Percentiles rank a stretch among this genome's conserved stretches.
phyloP scores from a whole-genome alignment of 2,329 filamentous ascomycete species.

The Hymenoscyphus salicellus region DNA sequence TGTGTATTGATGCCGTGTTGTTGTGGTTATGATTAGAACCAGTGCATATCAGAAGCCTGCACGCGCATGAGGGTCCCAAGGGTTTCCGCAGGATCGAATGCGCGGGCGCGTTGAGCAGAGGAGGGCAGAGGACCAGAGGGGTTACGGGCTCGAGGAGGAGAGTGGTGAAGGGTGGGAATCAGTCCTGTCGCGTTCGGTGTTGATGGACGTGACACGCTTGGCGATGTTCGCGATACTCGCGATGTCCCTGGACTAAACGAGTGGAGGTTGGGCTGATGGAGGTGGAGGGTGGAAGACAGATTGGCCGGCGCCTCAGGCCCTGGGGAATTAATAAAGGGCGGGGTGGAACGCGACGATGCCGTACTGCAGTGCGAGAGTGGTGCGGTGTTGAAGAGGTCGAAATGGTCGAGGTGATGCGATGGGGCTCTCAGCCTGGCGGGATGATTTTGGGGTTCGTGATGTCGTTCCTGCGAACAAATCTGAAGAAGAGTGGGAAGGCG shows the following conservation, averaged over 20 bases:
- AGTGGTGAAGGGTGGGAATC: not conserved
- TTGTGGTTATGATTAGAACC: conserved; percentile 23
- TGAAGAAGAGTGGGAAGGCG: not conserved
- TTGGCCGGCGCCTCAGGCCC: conserved; percentile 8
- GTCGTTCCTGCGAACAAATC: not conserved
- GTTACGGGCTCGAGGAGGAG: not conserved
- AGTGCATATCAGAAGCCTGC: conserved; percentile 37
- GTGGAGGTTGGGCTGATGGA: not conserved
- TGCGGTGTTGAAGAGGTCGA: not conserved
- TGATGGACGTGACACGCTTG: conserved; percentile 31
- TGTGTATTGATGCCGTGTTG: conserved; percentile 14
- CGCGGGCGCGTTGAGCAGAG: conserved; percentile 18
- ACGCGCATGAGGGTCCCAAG: not conserved
- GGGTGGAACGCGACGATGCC: not conserved
- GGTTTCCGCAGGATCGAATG: conserved; percentile 18
- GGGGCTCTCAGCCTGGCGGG: not conserved
- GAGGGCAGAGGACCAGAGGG: conserved; percentile 7
- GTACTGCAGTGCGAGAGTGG: not conserved
- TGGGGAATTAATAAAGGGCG: not conserved
- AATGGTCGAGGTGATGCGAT: conserved; percentile 1
- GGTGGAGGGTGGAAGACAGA: conserved; percentile 20
- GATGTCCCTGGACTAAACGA: conserved; percentile 16
- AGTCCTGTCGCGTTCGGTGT: conserved; percentile 14
- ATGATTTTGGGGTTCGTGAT: conserved; percentile 1
- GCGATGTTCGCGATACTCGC: conserved; percentile 25